Evolutionary conservation across 495 filamentous ascomycete species (phyloP).

Genomic region (Sporormia fimetaria): DNA sequence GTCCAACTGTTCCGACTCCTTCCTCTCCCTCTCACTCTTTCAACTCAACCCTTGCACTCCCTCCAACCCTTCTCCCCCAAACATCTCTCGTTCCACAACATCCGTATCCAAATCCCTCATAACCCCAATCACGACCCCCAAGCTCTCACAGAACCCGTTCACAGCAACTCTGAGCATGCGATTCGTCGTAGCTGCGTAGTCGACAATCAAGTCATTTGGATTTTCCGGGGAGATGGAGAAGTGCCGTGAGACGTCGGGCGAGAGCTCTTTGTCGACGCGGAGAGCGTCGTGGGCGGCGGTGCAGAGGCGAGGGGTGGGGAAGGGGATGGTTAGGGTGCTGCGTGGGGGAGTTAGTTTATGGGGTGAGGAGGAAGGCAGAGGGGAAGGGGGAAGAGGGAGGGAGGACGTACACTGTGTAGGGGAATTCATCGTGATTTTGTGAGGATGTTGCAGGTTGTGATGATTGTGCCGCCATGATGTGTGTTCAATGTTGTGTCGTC

Average conservation of each 20-base stretch:
- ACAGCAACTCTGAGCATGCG: constrained; percentile 94
- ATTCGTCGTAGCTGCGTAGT: constrained; percentile 84
- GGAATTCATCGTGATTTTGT: constrained; percentile 44
- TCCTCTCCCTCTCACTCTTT: constrained; percentile 4
- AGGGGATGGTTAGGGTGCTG: constrained; percentile 70
- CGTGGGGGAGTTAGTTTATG: not conserved
- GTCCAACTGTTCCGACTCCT: not conserved
- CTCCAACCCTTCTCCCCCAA: constrained; percentile 28
- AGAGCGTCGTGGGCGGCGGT: constrained; percentile 63
- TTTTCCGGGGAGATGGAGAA: constrained; percentile 43
- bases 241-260: constrained; percentile 61
- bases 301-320: constrained; percentile 73
- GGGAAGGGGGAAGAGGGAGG: constrained; percentile 2
- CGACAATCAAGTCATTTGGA: constrained; percentile 48
- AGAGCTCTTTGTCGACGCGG: constrained; percentile 80
- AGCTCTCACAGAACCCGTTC: constrained; percentile 93
- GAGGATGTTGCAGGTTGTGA: not conserved
- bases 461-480: not conserved
- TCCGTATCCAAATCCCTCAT: constrained; percentile 87
- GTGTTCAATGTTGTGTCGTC: no score
- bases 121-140: constrained; percentile 69
- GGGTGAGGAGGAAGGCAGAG: not conserved
- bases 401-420: constrained; percentile 55
- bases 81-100: constrained; percentile 44
- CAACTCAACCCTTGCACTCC: constrained; percentile 31